Conservation (phyloP, 2,329 filamentous ascomycete species). For the Pezicula rhizophila region DNA sequence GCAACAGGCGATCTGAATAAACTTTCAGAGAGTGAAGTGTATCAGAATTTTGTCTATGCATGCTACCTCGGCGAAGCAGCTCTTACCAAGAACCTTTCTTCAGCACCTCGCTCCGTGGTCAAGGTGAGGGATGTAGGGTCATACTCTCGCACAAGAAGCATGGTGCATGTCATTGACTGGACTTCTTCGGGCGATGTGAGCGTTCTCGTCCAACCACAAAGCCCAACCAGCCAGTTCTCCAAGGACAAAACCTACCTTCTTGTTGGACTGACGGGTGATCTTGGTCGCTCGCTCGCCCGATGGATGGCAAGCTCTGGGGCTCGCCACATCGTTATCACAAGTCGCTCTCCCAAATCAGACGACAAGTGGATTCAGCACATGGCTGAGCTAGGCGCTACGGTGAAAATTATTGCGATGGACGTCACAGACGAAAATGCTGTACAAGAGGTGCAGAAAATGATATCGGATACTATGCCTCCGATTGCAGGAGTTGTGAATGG, state of each 20-base stretch:
- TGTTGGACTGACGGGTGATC: conserved; percentile 21
- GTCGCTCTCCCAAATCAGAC: conserved; percentile 32
- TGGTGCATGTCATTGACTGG: neutral
- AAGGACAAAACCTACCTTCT: conserved; percentile 27
- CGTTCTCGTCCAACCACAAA: neutral
- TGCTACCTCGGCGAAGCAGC: too few relatives aligned
- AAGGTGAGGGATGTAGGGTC: too few relatives aligned
- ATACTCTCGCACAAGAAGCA: too few relatives aligned
- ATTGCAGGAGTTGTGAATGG: conserved; percentile 21
- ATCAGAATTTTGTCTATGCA: too few relatives aligned
- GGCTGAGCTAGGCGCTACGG: conserved; percentile 7
- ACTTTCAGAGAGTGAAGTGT: too few relatives aligned
- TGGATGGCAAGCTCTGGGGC: conserved; percentile 37
- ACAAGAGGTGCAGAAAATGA: too few relatives aligned
- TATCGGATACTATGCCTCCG: conserved; percentile 1
- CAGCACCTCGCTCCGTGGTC: too few relatives aligned
- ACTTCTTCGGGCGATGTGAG: neutral
- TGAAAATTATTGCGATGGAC: too few relatives aligned
- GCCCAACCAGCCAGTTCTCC: conserved; percentile 2
- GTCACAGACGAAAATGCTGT: too few relatives aligned
- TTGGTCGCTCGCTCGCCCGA: conserved; percentile 32
- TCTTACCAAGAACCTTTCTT: too few relatives aligned
- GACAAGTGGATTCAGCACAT: conserved; percentile 25
- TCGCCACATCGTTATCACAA: conserved; percentile 31
- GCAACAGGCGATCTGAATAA: too few relatives aligned